These are phyloP conservation scores for Leishmania tropica DNA, from an alignment of 208 protist species.

Conservation along the genomic window DNA sequence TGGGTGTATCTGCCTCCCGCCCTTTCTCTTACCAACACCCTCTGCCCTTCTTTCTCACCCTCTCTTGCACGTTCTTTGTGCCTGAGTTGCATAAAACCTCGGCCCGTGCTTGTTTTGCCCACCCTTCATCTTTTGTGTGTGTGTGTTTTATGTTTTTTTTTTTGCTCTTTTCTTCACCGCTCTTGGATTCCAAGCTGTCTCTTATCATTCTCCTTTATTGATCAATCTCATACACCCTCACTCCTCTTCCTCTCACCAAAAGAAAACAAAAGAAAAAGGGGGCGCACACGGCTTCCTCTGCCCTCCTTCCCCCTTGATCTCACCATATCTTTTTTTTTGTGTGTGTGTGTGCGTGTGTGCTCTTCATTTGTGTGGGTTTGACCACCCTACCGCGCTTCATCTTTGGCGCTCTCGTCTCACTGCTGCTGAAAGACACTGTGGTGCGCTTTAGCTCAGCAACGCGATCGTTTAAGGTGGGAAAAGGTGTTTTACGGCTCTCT, in stretches of 20 bases:
- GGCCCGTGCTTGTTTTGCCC: neutral
- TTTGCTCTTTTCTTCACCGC: neutral
- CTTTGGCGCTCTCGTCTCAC: neutral
- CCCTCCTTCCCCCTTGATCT: neutral
- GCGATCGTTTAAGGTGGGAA: neutral
- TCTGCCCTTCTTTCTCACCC: neutral
- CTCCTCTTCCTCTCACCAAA: neutral
- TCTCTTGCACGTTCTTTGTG: neutral
- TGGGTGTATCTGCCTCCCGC: neutral
- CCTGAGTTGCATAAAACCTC: neutral
- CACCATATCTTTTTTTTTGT: neutral
- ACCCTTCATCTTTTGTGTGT: neutral
- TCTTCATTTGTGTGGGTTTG: neutral
- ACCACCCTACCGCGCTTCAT: slow-evolving; percentile 9
- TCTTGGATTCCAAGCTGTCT: neutral
- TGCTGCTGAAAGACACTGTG: neutral
- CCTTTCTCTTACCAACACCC: neutral
- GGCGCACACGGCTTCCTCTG: neutral
- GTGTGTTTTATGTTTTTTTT: slow-evolving; percentile 1
- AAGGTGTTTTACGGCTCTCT: neutral
- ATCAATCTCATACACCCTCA: neutral
- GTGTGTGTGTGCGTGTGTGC: too few species aligned
- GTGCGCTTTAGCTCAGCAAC: neutral
- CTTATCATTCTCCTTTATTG: neutral
- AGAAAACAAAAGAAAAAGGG: neutral